Evolutionary conservation across 2,329 filamentous ascomycete genomes (phyloP).

Genomic region (Penicillium sumatraense): DNA sequence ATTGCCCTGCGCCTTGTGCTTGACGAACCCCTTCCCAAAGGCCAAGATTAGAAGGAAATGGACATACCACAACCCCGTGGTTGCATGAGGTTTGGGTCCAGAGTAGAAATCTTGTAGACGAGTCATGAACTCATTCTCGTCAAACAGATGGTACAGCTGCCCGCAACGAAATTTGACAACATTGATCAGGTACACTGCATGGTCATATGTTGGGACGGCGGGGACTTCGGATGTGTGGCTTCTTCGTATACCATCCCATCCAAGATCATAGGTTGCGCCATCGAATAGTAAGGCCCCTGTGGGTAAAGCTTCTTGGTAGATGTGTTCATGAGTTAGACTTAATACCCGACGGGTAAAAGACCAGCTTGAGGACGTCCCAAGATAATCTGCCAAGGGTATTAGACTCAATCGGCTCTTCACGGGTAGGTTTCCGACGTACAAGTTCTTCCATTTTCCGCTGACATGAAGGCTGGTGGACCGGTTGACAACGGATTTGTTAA

Average conservation of each 20-base stretch:
- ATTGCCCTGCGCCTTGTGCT: slow-evolving; percentile 40
- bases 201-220: slow-evolving; percentile 54
- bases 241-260: slow-evolving; percentile 52
- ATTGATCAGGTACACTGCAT: slow-evolving; percentile 58
- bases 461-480: slow-evolving; percentile 49
- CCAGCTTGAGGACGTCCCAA: slow-evolving; percentile 30
- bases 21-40: slow-evolving; percentile 60
- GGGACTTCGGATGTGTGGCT: slow-evolving; percentile 32
- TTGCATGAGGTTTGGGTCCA: slow-evolving; percentile 31
- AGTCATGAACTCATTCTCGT: slow-evolving; percentile 55
- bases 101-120: slow-evolving; percentile 49
- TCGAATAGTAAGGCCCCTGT: slow-evolving; percentile 55
- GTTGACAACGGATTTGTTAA: slow-evolving; percentile 51
- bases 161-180: slow-evolving; percentile 61
- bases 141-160: slow-evolving; percentile 59
- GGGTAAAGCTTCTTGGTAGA: slow-evolving; percentile 40
- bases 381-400: slow-evolving; percentile 29
- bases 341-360: slow-evolving; percentile 27
- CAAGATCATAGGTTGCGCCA: slow-evolving; percentile 56
- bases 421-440: slow-evolving; percentile 39
- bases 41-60: slow-evolving; percentile 60
- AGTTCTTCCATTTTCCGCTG: slow-evolving; percentile 45
- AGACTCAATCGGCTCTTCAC: background rate
- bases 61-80: slow-evolving; percentile 53
- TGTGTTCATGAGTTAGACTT: slow-evolving; percentile 27